phyloP scores from a whole-genome alignment of 176 grass and related monocot species.

The Pharus latifolius region DNA sequence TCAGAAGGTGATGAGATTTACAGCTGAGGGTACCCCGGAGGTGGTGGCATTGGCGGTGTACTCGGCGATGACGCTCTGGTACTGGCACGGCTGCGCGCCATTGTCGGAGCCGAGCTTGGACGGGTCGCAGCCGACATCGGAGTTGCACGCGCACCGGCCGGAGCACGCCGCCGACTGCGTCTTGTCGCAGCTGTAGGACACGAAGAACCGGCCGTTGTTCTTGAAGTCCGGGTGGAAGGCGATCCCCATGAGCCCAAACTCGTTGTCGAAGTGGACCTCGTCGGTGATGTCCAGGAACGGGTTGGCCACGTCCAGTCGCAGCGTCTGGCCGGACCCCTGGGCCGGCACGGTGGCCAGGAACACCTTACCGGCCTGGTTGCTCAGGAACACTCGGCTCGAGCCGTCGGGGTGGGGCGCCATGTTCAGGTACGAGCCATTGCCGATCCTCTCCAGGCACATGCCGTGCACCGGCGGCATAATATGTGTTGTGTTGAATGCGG shows the following conservation, averaged over 20 bases:
- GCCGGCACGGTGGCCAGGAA: conserved; percentile 63
- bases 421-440: conserved; percentile 63
- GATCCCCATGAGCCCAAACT: conserved; percentile 55
- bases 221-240: conserved; percentile 76
- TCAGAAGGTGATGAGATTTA: too few relatives aligned
- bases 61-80: conserved; percentile 68
- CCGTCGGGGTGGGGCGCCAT: conserved; percentile 87
- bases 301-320: conserved; percentile 25
- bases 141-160: conserved; percentile 85
- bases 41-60: conserved; percentile 63
- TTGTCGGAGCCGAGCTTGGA: conserved; percentile 44
- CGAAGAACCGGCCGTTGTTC: conserved; percentile 75
- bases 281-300: conserved; percentile 83
- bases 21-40: too few relatives aligned
- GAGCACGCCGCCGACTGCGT: conserved; percentile 46
- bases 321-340: conserved; percentile 23
- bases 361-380: conserved; percentile 55
- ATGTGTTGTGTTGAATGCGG: conserved; percentile 34
- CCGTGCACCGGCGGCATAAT: conserved; percentile 33
- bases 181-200: conserved; percentile 93
- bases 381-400: conserved; percentile 53
- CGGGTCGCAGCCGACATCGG: conserved; percentile 71
- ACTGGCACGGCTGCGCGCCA: conserved; percentile 64
- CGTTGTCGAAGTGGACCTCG: conserved; percentile 50
- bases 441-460: conserved; percentile 76